These are phyloP conservation scores for Mortierella sp. DNA, from an alignment of 371 early-diverging fungal genomes.

Conservation along the genomic window DNA sequence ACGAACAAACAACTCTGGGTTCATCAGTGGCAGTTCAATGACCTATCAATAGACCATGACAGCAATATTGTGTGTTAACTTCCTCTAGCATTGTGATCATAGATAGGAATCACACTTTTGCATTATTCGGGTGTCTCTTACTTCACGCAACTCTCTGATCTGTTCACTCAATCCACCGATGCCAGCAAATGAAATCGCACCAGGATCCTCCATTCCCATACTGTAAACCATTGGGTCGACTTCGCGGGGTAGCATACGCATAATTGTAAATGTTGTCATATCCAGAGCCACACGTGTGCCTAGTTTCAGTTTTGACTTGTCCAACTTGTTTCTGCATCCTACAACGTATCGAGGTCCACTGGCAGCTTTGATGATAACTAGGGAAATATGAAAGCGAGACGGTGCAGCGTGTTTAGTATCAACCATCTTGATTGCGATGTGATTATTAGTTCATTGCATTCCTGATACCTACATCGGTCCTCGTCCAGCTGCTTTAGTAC, in stretches of 20 bases:
- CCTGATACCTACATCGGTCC: constrained; percentile 86
- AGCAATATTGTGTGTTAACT: no score
- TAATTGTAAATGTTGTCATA: constrained; percentile 99
- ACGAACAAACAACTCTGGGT: constrained; percentile 98
- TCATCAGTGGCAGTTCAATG: constrained; percentile 98
- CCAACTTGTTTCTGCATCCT: constrained; percentile 96
- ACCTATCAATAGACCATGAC: constrained; percentile 63
- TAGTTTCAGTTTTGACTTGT: constrained; percentile 93
- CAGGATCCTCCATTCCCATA: constrained; percentile 99
- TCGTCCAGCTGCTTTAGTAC: constrained; percentile 98
- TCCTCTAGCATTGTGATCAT: background rate
- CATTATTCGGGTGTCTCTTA: constrained; percentile 37
- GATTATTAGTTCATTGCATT: no score
- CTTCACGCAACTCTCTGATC: constrained; percentile 98
- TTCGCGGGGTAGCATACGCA: constrained; percentile 98
- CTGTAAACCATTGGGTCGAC: constrained; percentile 99
- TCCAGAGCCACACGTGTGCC: constrained; percentile 99
- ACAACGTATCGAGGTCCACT: constrained; percentile 99
- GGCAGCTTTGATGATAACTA: constrained; percentile 98
- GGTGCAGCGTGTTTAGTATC: background rate
- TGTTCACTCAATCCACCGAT: constrained; percentile 99
- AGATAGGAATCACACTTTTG: background rate
- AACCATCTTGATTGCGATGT: no score
- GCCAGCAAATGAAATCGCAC: constrained; percentile 95
- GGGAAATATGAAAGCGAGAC: background rate